Percentiles rank a stretch among this genome's conserved stretches.
These are phyloP conservation scores for Globisporangium okanoganense DNA, from an alignment of 352 stramenopile species.

Conservation along the genomic window DNA sequence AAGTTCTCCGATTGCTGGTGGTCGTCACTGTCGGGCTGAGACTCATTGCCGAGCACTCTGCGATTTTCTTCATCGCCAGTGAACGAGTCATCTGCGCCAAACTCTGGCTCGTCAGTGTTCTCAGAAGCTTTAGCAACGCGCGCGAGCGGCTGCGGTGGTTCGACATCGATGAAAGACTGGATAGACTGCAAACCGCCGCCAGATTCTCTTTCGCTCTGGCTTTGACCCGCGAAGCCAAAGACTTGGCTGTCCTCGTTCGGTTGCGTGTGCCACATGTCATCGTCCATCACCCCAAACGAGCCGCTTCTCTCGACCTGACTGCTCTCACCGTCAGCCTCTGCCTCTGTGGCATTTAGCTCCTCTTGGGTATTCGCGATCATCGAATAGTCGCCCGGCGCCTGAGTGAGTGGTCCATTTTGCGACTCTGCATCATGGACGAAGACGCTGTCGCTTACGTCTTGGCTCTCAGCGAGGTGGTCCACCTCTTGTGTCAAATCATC, in stretches of 20 bases:
- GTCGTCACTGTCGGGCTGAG: not conserved
- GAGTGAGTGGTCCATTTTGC: not conserved
- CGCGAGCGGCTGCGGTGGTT: not conserved
- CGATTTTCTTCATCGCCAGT: not conserved
- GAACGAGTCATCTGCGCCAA: not conserved
- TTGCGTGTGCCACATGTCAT: constrained; percentile 12
- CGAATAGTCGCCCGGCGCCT: not conserved
- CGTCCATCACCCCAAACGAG: constrained; percentile 2
- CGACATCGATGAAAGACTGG: not conserved
- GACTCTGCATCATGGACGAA: not conserved
- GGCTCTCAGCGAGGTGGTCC: not conserved
- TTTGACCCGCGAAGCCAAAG: constrained; percentile 5
- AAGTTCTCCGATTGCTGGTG: constrained; percentile 3
- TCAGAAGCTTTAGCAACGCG: not conserved
- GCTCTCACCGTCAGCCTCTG: not conserved
- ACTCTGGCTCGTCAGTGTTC: not conserved
- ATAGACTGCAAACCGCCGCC: not conserved
- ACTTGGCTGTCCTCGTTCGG: constrained; percentile 8
- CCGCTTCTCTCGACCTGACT: not conserved
- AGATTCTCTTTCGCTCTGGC: not conserved
- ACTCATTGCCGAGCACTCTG: not conserved
- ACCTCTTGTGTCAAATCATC: not conserved
- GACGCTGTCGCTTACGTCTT: not conserved
- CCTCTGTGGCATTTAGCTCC: not conserved
- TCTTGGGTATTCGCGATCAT: not conserved